phyloP scores from a whole-genome alignment of 768 basidiomycete genomes.

The Pisolithus sp. region DNA sequence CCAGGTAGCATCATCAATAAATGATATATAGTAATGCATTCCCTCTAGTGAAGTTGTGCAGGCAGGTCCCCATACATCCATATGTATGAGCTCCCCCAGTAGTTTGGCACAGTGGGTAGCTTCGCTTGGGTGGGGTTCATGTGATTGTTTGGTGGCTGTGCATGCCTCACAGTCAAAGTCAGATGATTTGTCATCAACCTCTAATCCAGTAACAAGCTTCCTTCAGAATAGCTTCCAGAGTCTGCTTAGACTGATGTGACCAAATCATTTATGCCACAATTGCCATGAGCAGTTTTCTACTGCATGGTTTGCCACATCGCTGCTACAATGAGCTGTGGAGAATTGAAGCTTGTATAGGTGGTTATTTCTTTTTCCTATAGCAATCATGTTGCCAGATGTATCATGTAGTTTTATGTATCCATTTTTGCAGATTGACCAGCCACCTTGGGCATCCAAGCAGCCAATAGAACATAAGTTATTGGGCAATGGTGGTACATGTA shows the following conservation, averaged over 20 bases:
- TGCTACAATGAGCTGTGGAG: no score
- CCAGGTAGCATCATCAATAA: neutral
- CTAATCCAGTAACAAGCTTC: neutral
- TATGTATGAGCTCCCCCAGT: conserved; percentile 1
- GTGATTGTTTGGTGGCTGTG: neutral
- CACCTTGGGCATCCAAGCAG: no score
- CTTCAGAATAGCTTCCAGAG: neutral
- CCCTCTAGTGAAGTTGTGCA: fast-evolving
- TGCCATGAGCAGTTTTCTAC: no score
- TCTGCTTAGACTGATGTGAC: neutral
- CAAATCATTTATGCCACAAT: no score
- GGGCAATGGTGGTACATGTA: neutral
- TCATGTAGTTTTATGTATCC: no score
- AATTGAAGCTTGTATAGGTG: no score
- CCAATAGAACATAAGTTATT: neutral
- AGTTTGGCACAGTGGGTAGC: fast-evolving
- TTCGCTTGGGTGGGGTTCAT: neutral
- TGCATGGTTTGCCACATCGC: no score
- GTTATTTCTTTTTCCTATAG: no score
- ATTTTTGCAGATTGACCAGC: no score
- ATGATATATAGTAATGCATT: neutral
- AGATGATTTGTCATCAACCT: neutral
- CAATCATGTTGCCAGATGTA: no score
- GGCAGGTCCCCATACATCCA: conserved; percentile 4
- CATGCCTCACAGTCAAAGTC: no score